Percentiles rank a stretch among this genome's conserved stretches.
phyloP scores from a whole-genome alignment of 805 yeast species.

The Starmerella potacharoeniae region DNA sequence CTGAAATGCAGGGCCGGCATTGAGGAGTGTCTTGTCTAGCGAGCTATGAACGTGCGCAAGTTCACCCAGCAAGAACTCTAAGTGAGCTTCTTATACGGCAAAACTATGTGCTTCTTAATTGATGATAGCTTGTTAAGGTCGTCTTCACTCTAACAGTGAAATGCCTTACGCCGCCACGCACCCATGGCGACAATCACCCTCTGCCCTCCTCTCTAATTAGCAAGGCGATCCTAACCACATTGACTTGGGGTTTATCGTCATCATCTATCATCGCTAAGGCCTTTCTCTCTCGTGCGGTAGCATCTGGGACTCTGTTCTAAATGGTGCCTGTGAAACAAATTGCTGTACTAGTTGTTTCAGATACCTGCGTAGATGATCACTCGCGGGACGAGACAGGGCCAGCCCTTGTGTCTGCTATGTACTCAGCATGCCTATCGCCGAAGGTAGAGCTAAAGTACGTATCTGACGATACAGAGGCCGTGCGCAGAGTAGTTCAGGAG shows the following conservation, averaged over 20 bases:
- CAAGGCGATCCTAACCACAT: background rate
- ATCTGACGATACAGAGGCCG: conserved; percentile 31
- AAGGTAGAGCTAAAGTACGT: conserved; percentile 22
- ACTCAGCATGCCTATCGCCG: conserved; percentile 14
- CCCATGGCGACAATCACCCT: too few relatives aligned
- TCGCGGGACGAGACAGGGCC: conserved; percentile 30
- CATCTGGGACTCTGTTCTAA: background rate
- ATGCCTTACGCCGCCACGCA: background rate
- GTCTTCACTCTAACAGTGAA: too few relatives aligned
- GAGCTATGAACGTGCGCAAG: too few relatives aligned
- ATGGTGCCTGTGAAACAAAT: background rate
- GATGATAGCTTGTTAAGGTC: too few relatives aligned
- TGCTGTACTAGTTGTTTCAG: conserved; percentile 33
- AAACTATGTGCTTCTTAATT: too few relatives aligned
- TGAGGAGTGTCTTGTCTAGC: too few relatives aligned
- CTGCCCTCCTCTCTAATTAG: background rate
- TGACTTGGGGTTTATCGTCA: too few relatives aligned
- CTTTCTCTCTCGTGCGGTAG: too few relatives aligned
- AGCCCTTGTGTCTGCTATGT: conserved; percentile 19
- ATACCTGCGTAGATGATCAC: conserved; percentile 30
- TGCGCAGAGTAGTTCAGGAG: conserved; percentile 26
- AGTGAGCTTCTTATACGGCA: too few relatives aligned
- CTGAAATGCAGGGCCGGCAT: too few relatives aligned
- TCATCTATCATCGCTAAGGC: too few relatives aligned
- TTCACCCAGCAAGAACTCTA: too few relatives aligned